Base-by-base conservation (phyloP, 306 rosid species). In the Vachellia collinsii region DNA sequence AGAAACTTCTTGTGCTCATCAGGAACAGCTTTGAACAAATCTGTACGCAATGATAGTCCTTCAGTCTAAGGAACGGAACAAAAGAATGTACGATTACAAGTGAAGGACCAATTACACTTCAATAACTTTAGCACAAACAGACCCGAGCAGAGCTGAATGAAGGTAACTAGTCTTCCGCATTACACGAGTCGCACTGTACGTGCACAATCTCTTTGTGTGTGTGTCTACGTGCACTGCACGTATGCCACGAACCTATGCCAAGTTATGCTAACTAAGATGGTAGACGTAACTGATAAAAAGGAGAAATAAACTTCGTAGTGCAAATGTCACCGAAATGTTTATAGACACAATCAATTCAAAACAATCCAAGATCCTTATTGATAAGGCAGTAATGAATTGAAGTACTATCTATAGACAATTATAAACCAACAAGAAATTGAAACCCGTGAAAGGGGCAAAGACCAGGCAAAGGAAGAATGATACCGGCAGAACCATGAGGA, bases 1-100 rank as follows among this genome's bases (percentile, higher is more conserved):
- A 95, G 98, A 83, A 95, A 93, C 83, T 89, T 90, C 91, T 93
- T 95, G 86, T 95, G 99, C 23, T 89, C 93, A 37, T 93, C 97
- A 72, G 98, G 97, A 81, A 95, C 97, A 39, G 93, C 97, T 83
- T 87, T 86, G 20, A 91, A 88, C 94, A 95, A 90, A 93, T 93
- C 96, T 93, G 92, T 54, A 80, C 51, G 72, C 56, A 87, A 80
- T 78, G 54, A 79, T 20, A 61, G 37, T 48, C 58, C 76, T 77
- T 67, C 64, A 75, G 75, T 81, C 58, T 17, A 36, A 70, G 71
- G 71, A 42, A 56, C 19, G 25, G 8, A 73, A 68, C 50, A 4
- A 20, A 20, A 36, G 39, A 39, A 54, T 56, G 48, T 42, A 36
- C n/a, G n/a, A 50, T 74, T 78, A 47, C 39, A 37, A 77, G 43